Conservation (phyloP, 2,329 filamentous ascomycete genomes). For the Fusarium oligoseptatum region DNA sequence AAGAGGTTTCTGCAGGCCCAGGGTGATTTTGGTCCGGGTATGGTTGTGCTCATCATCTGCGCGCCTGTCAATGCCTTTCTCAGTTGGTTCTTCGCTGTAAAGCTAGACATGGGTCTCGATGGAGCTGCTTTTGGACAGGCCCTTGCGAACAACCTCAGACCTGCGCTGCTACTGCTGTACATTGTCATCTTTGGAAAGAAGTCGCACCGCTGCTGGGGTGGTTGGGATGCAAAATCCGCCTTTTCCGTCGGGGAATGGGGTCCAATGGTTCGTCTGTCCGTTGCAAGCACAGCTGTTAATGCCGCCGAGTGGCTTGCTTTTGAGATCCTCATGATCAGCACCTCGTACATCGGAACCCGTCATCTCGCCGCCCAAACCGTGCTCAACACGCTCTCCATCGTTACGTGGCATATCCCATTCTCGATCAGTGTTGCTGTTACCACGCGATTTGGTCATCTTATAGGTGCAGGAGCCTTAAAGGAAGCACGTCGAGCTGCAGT, state of each 20-base stretch:
- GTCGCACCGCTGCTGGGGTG: slow-evolving; percentile 52
- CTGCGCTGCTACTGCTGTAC: slow-evolving; percentile 62
- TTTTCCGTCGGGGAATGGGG: slow-evolving; percentile 57
- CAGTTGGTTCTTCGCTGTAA: slow-evolving; percentile 63
- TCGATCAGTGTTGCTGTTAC: slow-evolving; percentile 58
- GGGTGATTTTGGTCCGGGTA: slow-evolving; percentile 65
- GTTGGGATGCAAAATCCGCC: slow-evolving; percentile 53
- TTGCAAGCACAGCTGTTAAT: slow-evolving; percentile 57
- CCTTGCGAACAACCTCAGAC: slow-evolving; percentile 62
- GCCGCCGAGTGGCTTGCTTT: slow-evolving; percentile 60
- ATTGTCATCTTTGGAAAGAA: slow-evolving; percentile 56
- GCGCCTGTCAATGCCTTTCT: slow-evolving; percentile 62
- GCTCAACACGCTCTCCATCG: slow-evolving; percentile 55
- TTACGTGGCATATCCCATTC: slow-evolving; percentile 60
- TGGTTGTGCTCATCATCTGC: slow-evolving; percentile 62
- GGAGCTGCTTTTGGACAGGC: slow-evolving; percentile 66
- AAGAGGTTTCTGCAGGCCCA: slow-evolving; percentile 70
- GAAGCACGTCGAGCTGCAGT: slow-evolving; percentile 31
- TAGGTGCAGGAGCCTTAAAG: slow-evolving; percentile 50
- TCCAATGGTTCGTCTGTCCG: slow-evolving; percentile 54
- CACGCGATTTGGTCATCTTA: slow-evolving; percentile 58
- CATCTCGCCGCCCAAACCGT: slow-evolving; percentile 59
- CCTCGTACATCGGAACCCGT: slow-evolving; percentile 58
- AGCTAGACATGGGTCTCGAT: slow-evolving; percentile 60
- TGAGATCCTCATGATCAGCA: slow-evolving; percentile 60